phyloP scores from a whole-genome alignment of 495 filamentous ascomycete genomes.

The Penicillium ucsense region DNA sequence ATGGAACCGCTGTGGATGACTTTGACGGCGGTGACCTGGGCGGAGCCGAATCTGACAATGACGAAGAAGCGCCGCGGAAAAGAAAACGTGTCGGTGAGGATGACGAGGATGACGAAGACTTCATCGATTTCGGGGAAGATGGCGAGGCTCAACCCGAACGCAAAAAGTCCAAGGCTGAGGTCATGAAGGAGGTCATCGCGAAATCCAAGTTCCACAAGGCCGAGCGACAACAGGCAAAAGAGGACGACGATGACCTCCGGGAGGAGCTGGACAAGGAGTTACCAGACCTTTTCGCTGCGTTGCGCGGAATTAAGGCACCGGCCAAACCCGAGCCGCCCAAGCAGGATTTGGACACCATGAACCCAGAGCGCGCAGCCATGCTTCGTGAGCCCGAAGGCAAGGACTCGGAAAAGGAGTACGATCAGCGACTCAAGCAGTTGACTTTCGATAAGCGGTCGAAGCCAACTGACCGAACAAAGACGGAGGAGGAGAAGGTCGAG shows the following conservation, averaged over 20 bases:
- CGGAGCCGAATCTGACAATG: slow-evolving; percentile 52
- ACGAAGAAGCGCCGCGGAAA: slow-evolving; percentile 53
- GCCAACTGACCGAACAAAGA: slow-evolving; percentile 81
- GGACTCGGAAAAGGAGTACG: slow-evolving; percentile 71
- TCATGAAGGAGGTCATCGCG: slow-evolving; percentile 94
- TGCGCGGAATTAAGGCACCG: slow-evolving; percentile 43
- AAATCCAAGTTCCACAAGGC: slow-evolving; percentile 95
- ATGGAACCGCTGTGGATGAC: slow-evolving; percentile 51
- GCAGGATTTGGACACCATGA: slow-evolving; percentile 41
- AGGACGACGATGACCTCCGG: slow-evolving; percentile 86
- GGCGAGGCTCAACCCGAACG: slow-evolving; percentile 50
- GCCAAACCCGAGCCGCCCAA: slow-evolving; percentile 29
- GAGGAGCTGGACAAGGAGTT: slow-evolving; percentile 71
- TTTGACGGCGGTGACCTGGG: slow-evolving; percentile 67
- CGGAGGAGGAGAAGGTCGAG: slow-evolving; percentile 73
- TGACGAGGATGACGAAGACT: slow-evolving; percentile 28
- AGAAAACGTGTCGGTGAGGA: slow-evolving; percentile 41
- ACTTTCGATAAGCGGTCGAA: slow-evolving; percentile 71
- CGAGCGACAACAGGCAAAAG: slow-evolving; percentile 84
- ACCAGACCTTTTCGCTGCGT: slow-evolving; percentile 63
- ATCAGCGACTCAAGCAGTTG: slow-evolving; percentile 69
- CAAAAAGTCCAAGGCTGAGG: slow-evolving; percentile 89
- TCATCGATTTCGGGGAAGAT: slow-evolving; percentile 32
- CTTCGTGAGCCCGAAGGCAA: slow-evolving; percentile 52
- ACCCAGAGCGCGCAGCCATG: slow-evolving; percentile 48